Evolutionary conservation across 768 basidiomycete genomes (phyloP).

Genomic region (Amylocystis lapponica): DNA sequence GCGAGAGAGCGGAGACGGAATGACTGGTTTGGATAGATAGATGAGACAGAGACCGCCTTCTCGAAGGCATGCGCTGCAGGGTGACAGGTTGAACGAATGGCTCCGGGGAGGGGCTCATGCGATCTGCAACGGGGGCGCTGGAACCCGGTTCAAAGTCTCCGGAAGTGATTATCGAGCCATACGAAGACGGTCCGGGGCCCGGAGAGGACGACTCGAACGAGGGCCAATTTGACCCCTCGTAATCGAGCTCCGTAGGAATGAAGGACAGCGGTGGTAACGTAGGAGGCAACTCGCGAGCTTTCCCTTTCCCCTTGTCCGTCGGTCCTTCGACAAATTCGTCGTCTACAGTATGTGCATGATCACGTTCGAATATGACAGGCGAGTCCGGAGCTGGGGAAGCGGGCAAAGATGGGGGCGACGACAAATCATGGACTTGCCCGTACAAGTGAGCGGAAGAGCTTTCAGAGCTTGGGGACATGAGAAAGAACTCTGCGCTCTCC

Average conservation of each 20-base stretch:
- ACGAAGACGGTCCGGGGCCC: conserved; percentile 23
- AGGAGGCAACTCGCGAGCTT: conserved; percentile 47
- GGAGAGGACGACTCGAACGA: conserved; percentile 21
- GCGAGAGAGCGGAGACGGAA: conserved; percentile 39
- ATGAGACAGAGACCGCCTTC: conserved; percentile 53
- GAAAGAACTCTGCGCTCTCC: conserved; percentile 30
- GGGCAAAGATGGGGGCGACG: neutral
- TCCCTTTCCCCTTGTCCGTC: conserved; percentile 52
- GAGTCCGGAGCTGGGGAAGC: neutral
- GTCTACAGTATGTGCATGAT: no score
- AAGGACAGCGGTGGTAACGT: conserved; percentile 63
- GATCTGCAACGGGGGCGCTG: neutral
- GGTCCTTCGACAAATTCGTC: conserved; percentile 8
- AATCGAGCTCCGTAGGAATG: conserved; percentile 46
- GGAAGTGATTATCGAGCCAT: conserved; percentile 16
- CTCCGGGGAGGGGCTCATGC: neutral
- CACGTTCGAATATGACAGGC: neutral
- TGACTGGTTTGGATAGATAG: conserved; percentile 40
- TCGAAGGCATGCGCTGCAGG: conserved; percentile 30
- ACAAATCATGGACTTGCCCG: conserved; percentile 21
- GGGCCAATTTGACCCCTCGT: conserved; percentile 20
- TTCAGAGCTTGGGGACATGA: conserved; percentile 27
- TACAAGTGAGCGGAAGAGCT: conserved; percentile 18
- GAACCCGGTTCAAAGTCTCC: conserved; percentile 9
- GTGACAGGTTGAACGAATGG: conserved; percentile 3